Evolutionary conservation across 345 rosid species (phyloP).

Genomic region (Populus ilicifolia): DNA sequence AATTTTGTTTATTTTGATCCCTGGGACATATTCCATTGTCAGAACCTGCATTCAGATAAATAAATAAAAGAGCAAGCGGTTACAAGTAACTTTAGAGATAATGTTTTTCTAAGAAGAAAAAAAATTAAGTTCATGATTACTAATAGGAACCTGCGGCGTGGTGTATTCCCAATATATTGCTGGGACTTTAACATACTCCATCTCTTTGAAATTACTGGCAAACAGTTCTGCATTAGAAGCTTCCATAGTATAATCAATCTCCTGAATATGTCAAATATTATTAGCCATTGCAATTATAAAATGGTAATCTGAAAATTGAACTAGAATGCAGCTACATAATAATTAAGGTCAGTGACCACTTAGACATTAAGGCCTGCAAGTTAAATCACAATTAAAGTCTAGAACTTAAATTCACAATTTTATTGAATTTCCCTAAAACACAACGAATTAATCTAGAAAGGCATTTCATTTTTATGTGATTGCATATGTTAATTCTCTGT

Average conservation of each 20-base stretch:
- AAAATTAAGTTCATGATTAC: conserved; percentile 2
- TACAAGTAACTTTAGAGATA: neutral
- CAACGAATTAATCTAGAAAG: neutral
- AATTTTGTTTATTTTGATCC: conserved; percentile 91
- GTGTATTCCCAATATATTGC: conserved; percentile 76
- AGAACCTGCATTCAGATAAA: conserved; percentile 51
- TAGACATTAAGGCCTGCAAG: neutral
- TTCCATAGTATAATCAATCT: conserved; percentile 95
- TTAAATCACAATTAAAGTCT: neutral
- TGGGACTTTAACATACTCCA: conserved; percentile 92
- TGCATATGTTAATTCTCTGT: neutral
- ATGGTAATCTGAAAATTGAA: neutral
- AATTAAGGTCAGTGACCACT: neutral
- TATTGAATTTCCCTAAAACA: neutral
- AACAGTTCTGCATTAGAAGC: conserved; percentile 90
- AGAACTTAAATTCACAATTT: neutral
- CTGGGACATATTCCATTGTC: conserved; percentile 99
- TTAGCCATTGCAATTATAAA: conserved; percentile 9
- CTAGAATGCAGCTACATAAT: neutral
- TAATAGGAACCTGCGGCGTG: conserved; percentile 69
- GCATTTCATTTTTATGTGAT: neutral
- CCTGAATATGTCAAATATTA: conserved; percentile 44
- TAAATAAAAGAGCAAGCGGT: conserved; percentile 1
- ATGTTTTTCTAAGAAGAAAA: neutral
- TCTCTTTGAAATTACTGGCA: conserved; percentile 76